Conservation (phyloP, 139 green algal species). For the Chlorella sp. region DNA sequence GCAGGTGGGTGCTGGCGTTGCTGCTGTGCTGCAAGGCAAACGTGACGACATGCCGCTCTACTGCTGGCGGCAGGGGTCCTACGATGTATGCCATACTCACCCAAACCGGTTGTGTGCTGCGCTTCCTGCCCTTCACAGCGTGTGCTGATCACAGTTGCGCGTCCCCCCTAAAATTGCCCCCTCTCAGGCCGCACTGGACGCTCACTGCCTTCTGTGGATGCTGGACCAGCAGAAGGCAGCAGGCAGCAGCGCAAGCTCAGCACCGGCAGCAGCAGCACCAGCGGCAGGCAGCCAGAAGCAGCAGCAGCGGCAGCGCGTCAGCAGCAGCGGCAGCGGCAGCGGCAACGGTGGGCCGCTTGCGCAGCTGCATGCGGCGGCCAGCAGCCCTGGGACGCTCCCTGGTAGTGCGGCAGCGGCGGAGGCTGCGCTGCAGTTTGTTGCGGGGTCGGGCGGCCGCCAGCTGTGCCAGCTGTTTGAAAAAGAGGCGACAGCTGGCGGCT, state of each 20-base stretch:
- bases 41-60: too few species aligned
- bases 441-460: neutral
- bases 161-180: too few species aligned
- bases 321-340: neutral
- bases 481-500: slow-evolving; percentile 65
- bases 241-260: neutral
- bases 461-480: slow-evolving; percentile 64
- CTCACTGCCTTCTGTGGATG: slow-evolving; percentile 76
- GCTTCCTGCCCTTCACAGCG: too few species aligned
- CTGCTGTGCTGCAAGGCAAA: too few species aligned
- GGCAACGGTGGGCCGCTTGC: neutral
- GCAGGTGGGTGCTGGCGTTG: too few species aligned
- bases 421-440: neutral
- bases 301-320: neutral
- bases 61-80: too few species aligned
- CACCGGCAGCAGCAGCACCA: slow-evolving; percentile 24
- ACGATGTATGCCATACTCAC: too few species aligned
- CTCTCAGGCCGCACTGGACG: slow-evolving; percentile 77
- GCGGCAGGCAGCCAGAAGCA: neutral
- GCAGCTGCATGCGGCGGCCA: slow-evolving; percentile 2
- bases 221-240: slow-evolving; percentile 44
- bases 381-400: neutral
- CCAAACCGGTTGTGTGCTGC: too few species aligned
- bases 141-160: too few species aligned
- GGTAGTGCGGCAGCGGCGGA: neutral